Evolutionary conservation across 2,329 filamentous ascomycete species (phyloP), one percentile per base, ranked within the genome.

Genomic region (Aspergillaceae sp.): DNA sequence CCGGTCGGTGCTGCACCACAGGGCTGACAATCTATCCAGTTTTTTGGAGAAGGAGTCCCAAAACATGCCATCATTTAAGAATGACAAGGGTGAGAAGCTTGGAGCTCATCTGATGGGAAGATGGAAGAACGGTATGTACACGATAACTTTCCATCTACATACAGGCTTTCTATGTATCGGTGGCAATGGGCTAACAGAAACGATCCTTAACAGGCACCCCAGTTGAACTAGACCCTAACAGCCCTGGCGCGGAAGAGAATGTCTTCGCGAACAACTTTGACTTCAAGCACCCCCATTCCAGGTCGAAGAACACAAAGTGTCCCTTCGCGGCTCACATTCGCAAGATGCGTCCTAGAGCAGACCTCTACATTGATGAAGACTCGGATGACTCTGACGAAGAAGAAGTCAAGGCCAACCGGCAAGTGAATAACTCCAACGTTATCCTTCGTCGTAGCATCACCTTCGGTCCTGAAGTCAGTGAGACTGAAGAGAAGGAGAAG

Each of bases 251-350:
- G 1, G 43, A 40, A 3, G 49, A 19, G 19, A 19, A 71, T 11
- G 66, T 56, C n/a, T 54, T 51, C 10, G 60, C 66, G 41, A 67
- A 71, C 49, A 53, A 67, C 10, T 73, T 74, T 53, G 54, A 62
- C 19, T 72, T 67, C 46, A 52, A 59, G 28, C 51, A 55, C 2
- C 40, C 53, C 8, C 56, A 7, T 37, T 19, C 33, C 10, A 35
- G 8, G 1, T 1, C n/a, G 35, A 37, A 56, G 7, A 63, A 68
- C 40, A 57, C 63, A 1, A 58, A 62, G 19, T 74, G 72, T 50
- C 72, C 72, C 1, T 71, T 72, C 41, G 70, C 70, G 0, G 69
- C 72, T 1, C 72, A 75, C 43, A 67, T 69, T 29, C 71, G 72
- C 37, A 74, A 75, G 59, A 72, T 66, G 36, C 70, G 71, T 37